Conservation (phyloP, 257 asterid species). For the Fraxinus anomala region DNA sequence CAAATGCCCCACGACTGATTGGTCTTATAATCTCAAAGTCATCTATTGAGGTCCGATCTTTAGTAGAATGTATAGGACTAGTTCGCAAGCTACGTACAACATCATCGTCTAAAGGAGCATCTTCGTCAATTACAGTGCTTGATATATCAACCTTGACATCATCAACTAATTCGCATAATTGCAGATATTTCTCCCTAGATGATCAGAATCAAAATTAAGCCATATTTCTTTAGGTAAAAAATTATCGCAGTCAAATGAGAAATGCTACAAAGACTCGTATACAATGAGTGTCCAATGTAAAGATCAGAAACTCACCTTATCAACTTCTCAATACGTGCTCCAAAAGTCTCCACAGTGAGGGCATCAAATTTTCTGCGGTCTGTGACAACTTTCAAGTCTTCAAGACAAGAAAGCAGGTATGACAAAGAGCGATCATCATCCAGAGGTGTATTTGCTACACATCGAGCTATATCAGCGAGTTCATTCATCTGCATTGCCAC, state of each 20-base stretch:
- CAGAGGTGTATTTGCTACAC: slow-evolving; percentile 87
- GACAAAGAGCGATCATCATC: slow-evolving; percentile 83
- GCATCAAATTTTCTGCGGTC: slow-evolving; percentile 91
- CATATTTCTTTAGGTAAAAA: neutral
- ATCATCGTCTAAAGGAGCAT: slow-evolving; percentile 95
- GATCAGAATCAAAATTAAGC: slow-evolving; percentile 5
- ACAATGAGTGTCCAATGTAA: slow-evolving; percentile 16
- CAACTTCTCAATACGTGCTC: slow-evolving; percentile 94
- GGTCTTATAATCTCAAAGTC: slow-evolving; percentile 98
- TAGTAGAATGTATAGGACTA: slow-evolving; percentile 86
- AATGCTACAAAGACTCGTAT: slow-evolving; percentile 15
- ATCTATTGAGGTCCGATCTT: slow-evolving; percentile 96
- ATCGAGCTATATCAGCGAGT: slow-evolving; percentile 97
- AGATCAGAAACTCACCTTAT: slow-evolving; percentile 56
- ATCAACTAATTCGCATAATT: slow-evolving; percentile 90
- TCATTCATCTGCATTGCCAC: slow-evolving; percentile 72
- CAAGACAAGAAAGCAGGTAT: slow-evolving; percentile 91
- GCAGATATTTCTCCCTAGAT: slow-evolving; percentile 92
- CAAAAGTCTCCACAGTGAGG: slow-evolving; percentile 95
- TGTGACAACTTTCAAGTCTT: slow-evolving; percentile 83
- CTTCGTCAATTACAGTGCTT: slow-evolving; percentile 94
- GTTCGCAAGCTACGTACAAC: slow-evolving; percentile 94
- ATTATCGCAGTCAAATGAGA: slow-evolving; percentile 12
- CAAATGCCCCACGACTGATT: slow-evolving; percentile 99
- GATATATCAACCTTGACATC: slow-evolving; percentile 89